Conservation (phyloP, 305 asterid genomes). For the Fraxinus baroniana region DNA sequence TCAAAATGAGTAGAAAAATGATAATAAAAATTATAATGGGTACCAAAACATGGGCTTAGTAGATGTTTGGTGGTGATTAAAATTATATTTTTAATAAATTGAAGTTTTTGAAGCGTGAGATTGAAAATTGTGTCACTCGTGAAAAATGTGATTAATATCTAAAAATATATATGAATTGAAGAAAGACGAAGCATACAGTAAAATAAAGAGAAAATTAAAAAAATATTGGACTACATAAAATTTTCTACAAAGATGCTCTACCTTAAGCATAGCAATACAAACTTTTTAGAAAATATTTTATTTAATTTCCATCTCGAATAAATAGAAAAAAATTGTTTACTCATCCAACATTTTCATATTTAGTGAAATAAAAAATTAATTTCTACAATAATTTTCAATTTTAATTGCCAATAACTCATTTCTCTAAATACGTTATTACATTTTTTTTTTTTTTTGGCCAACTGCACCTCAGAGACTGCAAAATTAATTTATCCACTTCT, state of each 20-base stretch:
- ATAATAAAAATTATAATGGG: too few species aligned
- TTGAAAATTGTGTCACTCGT: too few species aligned
- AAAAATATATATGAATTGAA: neutral
- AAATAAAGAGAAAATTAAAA: too few species aligned
- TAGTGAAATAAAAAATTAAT: neutral
- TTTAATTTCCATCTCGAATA: too few species aligned
- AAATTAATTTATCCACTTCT: neutral
- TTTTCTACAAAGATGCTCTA: neutral
- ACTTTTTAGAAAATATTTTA: neutral
- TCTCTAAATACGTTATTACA: neutral
- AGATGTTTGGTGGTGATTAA: too few species aligned
- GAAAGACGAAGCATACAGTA: neutral
- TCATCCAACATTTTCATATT: neutral
- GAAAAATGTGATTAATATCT: neutral
- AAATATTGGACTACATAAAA: neutral
- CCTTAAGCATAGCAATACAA: neutral
- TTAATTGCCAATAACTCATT: neutral
- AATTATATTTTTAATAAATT: too few species aligned
- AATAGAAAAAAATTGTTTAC: too few species aligned
- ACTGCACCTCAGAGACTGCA: neutral
- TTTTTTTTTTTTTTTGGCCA: too few species aligned
- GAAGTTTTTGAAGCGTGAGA: too few species aligned
- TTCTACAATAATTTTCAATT: neutral
- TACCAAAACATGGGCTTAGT: too few species aligned
- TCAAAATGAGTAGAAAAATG: too few species aligned